phyloP scores from a whole-genome alignment of 1,284 basidiomycete species.

The Cutaneotrichosporon cavernicola region DNA sequence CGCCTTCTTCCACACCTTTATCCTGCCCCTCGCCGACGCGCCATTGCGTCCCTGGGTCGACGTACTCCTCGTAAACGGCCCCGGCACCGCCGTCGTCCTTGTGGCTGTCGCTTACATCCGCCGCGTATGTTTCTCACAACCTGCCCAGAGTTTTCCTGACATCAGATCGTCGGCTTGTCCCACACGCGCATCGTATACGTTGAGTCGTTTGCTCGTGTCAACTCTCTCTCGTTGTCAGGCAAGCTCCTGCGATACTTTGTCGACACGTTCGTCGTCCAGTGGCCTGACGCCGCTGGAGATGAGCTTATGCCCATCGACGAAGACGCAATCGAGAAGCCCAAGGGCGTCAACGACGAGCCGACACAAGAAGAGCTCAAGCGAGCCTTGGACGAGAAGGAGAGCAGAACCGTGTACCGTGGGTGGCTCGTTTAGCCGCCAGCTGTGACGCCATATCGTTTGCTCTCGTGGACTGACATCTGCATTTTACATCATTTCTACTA shows the following conservation, averaged over 20 bases:
- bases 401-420: slow-evolving; percentile 20
- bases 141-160: slow-evolving; percentile 40
- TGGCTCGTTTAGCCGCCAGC: slow-evolving; percentile 19
- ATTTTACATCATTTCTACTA: not conserved
- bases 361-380: not conserved
- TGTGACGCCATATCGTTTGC: not conserved
- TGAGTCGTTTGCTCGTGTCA: slow-evolving; percentile 91
- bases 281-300: slow-evolving; percentile 62
- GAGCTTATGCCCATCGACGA: not conserved
- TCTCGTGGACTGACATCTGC: not conserved
- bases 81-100: slow-evolving; percentile 86
- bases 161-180: slow-evolving; percentile 70
- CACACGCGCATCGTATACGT: slow-evolving; percentile 81
- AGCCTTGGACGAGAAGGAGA: not conserved
- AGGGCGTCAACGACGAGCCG: not conserved
- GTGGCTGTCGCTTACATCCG: slow-evolving; percentile 71
- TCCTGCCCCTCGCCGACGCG: slow-evolving; percentile 55
- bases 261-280: slow-evolving; percentile 85
- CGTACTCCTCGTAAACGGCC: slow-evolving; percentile 86
- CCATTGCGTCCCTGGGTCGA: slow-evolving; percentile 62
- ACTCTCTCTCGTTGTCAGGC: slow-evolving; percentile 76
- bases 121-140: slow-evolving; percentile 65
- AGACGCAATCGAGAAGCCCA: not conserved
- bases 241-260: slow-evolving; percentile 75
- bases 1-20: slow-evolving; percentile 62